Evolutionary conservation across 306 rosid genomes (phyloP).

Genomic region (Medicago lupulina): DNA sequence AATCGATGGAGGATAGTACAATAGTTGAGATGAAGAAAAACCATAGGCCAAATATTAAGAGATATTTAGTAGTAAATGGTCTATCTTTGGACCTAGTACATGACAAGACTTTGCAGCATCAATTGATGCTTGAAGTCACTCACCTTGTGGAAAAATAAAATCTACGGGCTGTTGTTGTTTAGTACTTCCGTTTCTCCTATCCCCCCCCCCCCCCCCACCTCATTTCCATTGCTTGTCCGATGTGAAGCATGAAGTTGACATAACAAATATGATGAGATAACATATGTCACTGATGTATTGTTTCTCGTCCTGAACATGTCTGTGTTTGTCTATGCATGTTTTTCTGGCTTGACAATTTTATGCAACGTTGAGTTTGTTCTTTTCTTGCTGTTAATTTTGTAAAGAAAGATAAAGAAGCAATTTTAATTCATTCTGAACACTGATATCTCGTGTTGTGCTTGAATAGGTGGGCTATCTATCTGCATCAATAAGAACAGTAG

Average conservation of each 20-base stretch:
- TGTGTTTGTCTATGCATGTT: background rate
- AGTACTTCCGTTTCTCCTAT: no score
- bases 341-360: slow-evolving; percentile 18
- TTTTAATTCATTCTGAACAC: slow-evolving; percentile 20
- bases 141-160: no score
- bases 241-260: background rate
- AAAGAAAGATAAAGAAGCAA: slow-evolving; percentile 16
- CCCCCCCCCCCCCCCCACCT: no score
- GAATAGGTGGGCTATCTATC: slow-evolving; percentile 89
- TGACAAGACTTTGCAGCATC: no score
- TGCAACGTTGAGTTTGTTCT: slow-evolving; percentile 27
- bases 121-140: no score
- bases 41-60: no score
- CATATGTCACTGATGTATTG: slow-evolving; percentile 24
- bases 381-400: slow-evolving; percentile 8
- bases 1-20: no score
- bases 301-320: slow-evolving; percentile 8
- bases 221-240: no score
- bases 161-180: no score
- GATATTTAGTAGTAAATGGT: no score
- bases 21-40: no score
- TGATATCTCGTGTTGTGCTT: slow-evolving; percentile 40
- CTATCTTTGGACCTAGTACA: no score
- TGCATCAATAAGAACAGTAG: slow-evolving; percentile 94
- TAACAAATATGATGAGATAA: slow-evolving; percentile 19